Conservation (phyloP, 2,329 filamentous ascomycete species). For the Ilyonectria robusta region DNA sequence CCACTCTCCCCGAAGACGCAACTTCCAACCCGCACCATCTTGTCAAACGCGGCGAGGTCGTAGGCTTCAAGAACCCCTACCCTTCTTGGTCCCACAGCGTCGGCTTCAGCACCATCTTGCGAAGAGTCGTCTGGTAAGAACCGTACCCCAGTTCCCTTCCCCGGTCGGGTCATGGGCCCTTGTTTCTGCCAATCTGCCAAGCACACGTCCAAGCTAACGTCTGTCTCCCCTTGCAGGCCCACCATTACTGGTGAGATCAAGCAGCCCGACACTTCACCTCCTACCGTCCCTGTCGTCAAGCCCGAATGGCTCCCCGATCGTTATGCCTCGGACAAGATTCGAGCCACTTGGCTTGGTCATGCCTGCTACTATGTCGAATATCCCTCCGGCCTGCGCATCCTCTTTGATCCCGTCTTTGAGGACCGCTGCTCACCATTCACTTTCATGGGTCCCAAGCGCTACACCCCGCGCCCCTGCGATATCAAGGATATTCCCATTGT, state of each 20-base stretch:
- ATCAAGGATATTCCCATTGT: slow-evolving; percentile 83
- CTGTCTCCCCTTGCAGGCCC: slow-evolving; percentile 46
- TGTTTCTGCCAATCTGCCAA: background rate
- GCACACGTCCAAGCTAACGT: slow-evolving; percentile 26
- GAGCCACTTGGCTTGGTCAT: slow-evolving; percentile 95
- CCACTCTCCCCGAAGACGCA: slow-evolving; percentile 58
- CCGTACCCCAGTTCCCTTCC: background rate
- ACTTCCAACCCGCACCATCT: slow-evolving; percentile 64
- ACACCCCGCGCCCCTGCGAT: slow-evolving; percentile 81
- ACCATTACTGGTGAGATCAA: slow-evolving; percentile 58
- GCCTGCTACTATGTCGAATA: slow-evolving; percentile 96
- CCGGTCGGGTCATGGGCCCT: background rate
- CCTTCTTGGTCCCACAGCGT: slow-evolving; percentile 57
- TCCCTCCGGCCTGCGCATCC: slow-evolving; percentile 84
- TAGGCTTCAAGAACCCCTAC: slow-evolving; percentile 66
- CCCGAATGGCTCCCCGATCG: slow-evolving; percentile 77
- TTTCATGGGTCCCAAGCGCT: slow-evolving; percentile 81
- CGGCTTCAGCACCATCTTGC: slow-evolving; percentile 43
- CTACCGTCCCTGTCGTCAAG: slow-evolving; percentile 76
- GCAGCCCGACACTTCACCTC: slow-evolving; percentile 73
- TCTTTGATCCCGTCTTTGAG: slow-evolving; percentile 96
- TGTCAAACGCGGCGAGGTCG: slow-evolving; percentile 55
- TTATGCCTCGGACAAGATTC: slow-evolving; percentile 70
- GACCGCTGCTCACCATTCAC: slow-evolving; percentile 85
- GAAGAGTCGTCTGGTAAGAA: slow-evolving; percentile 55